Base-by-base conservation (phyloP, 768 basidiomycete species). In the Stropharia rugosoannulata region DNA sequence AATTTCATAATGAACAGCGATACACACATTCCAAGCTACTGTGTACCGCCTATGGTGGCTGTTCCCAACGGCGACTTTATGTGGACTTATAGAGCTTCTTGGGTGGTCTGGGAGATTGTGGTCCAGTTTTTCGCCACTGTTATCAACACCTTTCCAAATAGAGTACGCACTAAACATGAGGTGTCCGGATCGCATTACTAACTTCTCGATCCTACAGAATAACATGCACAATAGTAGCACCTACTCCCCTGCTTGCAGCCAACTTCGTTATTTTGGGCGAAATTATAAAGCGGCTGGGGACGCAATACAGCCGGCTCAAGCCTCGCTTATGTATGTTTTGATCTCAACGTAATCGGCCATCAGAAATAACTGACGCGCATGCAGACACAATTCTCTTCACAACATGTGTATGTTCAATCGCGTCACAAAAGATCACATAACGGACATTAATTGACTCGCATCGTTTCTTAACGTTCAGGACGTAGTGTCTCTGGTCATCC, bases 211-310 rank as follows among this genome's bases (percentile, higher is more conserved):
- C 38, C 11, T 10, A 1, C 42, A 83, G 83, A 63, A 80, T 83
- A 25, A 69, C 70, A 6, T 68, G 70, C 8, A 80, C 81, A 3
- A 84, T 87, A 60, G 68, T 85, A 40, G 78, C 76, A 1, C 61
- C 61, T n/a, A 62, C 61, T 0, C 83, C 82, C 16, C 66, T 84
- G 27, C 69, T 82, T n/a, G 84, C 85, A 0, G 82, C 83, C 11
- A 82, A 80, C 60, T 88, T 87, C 64, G 73, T 84, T 39, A 76
- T 84, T 16, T 70, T 87, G 7, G 81, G 82, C 1, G 62, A 66
- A 19, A 70, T 84, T 47, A 79, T 83, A 45, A 60, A 59, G 11
- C 61, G 63, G 4, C 66, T 84, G 19, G 81, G 80, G 0, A 42
- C 70, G 2, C 61, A 69, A 41, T 82, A 83, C 64, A 80, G 79